phyloP scores from a whole-genome alignment of 2,329 filamentous ascomycete species.

The Neocucurbitaria cava region DNA sequence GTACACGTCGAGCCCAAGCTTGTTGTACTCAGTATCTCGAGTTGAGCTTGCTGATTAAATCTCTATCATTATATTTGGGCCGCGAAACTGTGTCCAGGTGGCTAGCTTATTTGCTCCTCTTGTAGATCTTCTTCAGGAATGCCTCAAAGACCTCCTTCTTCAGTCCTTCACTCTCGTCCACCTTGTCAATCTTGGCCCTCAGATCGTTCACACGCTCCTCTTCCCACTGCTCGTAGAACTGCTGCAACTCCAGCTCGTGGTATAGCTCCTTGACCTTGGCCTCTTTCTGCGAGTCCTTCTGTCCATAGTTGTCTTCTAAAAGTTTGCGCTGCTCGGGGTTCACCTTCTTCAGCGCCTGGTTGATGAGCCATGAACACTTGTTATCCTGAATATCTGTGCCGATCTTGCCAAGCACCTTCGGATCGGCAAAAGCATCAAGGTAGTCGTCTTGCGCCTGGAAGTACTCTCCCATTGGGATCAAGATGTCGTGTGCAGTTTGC shows the following conservation, averaged over 20 bases:
- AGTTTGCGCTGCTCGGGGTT: conserved; percentile 85
- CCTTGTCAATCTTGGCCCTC: conserved; percentile 72
- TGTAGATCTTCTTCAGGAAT: conserved; percentile 97
- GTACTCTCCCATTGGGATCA: conserved; percentile 97
- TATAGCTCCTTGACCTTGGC: conserved; percentile 87
- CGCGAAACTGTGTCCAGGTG: background rate
- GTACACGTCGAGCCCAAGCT: background rate
- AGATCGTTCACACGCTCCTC: conserved; percentile 85
- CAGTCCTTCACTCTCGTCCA: conserved; percentile 87
- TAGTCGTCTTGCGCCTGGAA: conserved; percentile 99
- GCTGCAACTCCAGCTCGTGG: conserved; percentile 82
- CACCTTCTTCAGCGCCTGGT: conserved; percentile 83
- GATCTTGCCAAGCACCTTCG: conserved; percentile 94
- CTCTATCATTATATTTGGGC: too few species aligned
- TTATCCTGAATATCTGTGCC: conserved; percentile 99
- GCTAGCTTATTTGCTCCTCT: conserved; percentile 80
- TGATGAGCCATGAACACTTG: conserved; percentile 99
- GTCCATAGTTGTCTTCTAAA: conserved; percentile 91
- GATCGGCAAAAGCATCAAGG: conserved; percentile 95
- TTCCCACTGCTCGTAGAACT: conserved; percentile 87
- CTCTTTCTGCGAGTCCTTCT: conserved; percentile 85
- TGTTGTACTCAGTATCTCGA: background rate
- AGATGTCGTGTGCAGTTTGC: conserved; percentile 85
- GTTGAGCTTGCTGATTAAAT: background rate
- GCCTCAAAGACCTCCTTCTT: conserved; percentile 89